Conservation (phyloP, 2,329 filamentous ascomycete species). For the Calonectria pauciramosa region DNA sequence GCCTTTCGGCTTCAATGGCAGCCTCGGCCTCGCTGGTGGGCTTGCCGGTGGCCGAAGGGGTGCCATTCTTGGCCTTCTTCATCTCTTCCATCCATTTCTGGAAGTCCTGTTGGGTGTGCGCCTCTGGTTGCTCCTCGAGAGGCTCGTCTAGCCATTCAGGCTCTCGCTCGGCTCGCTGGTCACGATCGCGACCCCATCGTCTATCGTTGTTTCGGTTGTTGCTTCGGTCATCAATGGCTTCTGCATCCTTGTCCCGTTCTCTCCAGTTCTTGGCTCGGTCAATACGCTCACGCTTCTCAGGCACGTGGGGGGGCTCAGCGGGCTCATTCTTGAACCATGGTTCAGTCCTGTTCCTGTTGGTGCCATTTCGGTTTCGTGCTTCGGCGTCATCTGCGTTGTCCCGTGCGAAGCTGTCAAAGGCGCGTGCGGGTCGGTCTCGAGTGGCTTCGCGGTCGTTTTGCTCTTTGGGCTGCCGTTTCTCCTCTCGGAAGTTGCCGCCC, state of each 20-base stretch:
- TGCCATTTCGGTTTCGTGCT: conserved; percentile 73
- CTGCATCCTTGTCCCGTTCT: conserved; percentile 61
- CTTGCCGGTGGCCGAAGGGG: conserved; percentile 53
- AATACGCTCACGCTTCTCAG: conserved; percentile 66
- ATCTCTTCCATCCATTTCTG: conserved; percentile 94
- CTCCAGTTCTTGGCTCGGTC: conserved; percentile 74
- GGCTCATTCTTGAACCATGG: conserved; percentile 80
- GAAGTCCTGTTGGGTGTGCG: conserved; percentile 90
- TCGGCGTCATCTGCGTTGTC: conserved; percentile 68
- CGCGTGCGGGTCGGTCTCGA: conserved; percentile 61
- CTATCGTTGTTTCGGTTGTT: conserved; percentile 61
- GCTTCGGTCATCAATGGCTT: conserved; percentile 69
- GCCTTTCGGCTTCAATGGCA: conserved; percentile 62
- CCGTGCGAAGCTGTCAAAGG: conserved; percentile 64
- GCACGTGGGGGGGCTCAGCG: conserved; percentile 49
- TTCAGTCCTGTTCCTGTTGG: conserved; percentile 75
- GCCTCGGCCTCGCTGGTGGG: conserved; percentile 52
- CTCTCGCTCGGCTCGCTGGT: conserved; percentile 79
- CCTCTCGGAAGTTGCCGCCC: conserved; percentile 63
- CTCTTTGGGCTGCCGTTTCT: conserved; percentile 63
- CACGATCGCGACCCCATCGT: conserved; percentile 70
- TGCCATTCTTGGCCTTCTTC: conserved; percentile 74
- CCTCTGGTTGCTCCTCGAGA: conserved; percentile 76
- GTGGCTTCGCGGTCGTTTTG: conserved; percentile 69
- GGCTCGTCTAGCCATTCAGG: conserved; percentile 92